phyloP scores from a whole-genome alignment of 2,329 filamentous ascomycete species.

The Ophiostoma perfectum region DNA sequence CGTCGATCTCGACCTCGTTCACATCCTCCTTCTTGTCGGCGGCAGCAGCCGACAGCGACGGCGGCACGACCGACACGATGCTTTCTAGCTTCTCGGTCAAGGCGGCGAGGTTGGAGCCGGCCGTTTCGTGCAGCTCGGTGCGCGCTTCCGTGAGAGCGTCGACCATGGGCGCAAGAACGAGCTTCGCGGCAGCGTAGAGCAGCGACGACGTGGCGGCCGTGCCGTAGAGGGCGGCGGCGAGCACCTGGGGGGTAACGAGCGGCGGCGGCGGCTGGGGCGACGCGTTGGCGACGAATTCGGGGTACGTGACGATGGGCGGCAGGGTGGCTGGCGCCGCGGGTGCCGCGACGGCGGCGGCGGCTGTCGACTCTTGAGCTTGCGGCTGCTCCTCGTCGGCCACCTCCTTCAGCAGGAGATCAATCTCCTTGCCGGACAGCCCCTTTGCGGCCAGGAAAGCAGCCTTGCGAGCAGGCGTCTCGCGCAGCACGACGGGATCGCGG shows the following conservation, averaged over 20 bases:
- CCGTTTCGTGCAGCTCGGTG: constrained; percentile 46
- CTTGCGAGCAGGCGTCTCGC: constrained; percentile 67
- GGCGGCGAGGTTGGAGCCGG: constrained; percentile 41
- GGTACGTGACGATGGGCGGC: constrained; percentile 62
- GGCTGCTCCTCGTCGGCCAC: constrained; percentile 8
- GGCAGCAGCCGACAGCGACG: background rate
- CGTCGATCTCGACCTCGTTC: constrained; percentile 25
- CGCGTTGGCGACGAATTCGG: constrained; percentile 60
- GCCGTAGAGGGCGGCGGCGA: constrained; percentile 56
- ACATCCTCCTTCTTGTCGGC: background rate
- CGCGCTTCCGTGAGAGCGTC: constrained; percentile 48
- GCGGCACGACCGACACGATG: constrained; percentile 57
- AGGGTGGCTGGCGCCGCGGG: constrained; percentile 21
- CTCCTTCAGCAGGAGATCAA: constrained; percentile 57
- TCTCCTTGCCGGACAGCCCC: constrained; percentile 61
- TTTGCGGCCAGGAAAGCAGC: constrained; percentile 71
- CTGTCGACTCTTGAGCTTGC: background rate
- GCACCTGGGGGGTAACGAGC: constrained; percentile 54
- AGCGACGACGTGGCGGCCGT: constrained; percentile 54
- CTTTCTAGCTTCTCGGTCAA: constrained; percentile 49
- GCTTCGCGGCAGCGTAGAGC: constrained; percentile 66
- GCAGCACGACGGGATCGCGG: constrained; percentile 64
- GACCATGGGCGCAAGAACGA: constrained; percentile 60
- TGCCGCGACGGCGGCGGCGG: background rate
- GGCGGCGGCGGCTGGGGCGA: constrained; percentile 47